Conservation (phyloP, 345 rosid genomes). For the Citrus cavaleriei region DNA sequence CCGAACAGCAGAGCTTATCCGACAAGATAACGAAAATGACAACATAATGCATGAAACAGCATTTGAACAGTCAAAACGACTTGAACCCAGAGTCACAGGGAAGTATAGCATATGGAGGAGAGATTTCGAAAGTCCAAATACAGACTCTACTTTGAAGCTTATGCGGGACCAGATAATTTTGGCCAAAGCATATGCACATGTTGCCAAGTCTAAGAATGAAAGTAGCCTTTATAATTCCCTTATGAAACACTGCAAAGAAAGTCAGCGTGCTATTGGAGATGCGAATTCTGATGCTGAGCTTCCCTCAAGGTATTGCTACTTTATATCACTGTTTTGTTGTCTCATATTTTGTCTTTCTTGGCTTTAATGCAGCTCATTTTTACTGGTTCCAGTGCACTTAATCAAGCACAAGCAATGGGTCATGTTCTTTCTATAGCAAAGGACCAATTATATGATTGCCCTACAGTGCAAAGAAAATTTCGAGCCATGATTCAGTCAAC, state of each 20-base stretch:
- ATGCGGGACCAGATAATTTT: conserved; percentile 95
- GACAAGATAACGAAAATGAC: conserved; percentile 56
- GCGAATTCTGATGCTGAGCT: conserved; percentile 84
- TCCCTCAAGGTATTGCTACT: conserved; percentile 57
- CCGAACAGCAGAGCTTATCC: conserved; percentile 61
- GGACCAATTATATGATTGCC: conserved; percentile 76
- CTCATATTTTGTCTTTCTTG: not conserved
- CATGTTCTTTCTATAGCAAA: conserved; percentile 79
- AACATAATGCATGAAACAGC: conserved; percentile 53
- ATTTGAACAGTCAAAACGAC: conserved; percentile 49
- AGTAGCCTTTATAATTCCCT: conserved; percentile 53
- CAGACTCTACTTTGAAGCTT: conserved; percentile 80
- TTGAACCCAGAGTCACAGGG: conserved; percentile 53
- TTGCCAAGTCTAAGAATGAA: conserved; percentile 72
- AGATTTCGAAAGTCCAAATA: conserved; percentile 78
- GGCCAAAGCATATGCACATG: conserved; percentile 91
- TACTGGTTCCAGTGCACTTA: conserved; percentile 63
- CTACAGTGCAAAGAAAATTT: conserved; percentile 64
- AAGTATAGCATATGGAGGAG: conserved; percentile 95
- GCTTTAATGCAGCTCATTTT: conserved; percentile 19
- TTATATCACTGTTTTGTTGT: conserved; percentile 13
- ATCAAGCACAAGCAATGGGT: conserved; percentile 86
- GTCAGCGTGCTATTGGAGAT: conserved; percentile 63
- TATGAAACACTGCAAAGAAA: conserved; percentile 55
- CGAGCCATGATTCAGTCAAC: conserved; percentile 84